Percentiles rank a stretch among this genome's conserved stretches.
phyloP scores from a whole-genome alignment of 805 yeast species.

The Hanseniaspora lachancei region DNA sequence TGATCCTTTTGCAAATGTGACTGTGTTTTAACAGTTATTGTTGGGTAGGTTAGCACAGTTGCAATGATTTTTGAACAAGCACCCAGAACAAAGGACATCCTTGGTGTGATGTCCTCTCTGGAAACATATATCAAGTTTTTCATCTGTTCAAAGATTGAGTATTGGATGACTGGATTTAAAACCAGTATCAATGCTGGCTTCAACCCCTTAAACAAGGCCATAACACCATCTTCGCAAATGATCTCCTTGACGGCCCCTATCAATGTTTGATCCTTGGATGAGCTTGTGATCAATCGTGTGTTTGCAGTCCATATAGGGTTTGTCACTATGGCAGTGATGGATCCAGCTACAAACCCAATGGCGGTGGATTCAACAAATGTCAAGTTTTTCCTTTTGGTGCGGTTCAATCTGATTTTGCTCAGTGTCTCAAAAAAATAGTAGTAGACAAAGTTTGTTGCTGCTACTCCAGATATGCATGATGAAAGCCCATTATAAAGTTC shows the following conservation, averaged over 20 bases:
- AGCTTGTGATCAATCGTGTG: conserved; percentile 64
- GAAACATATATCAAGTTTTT: conserved; percentile 48
- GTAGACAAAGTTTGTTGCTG: conserved; percentile 75
- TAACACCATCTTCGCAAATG: conserved; percentile 54
- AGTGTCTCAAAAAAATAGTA: conserved; percentile 68
- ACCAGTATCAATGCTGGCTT: conserved; percentile 80
- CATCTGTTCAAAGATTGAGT: conserved; percentile 79
- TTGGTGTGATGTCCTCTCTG: conserved; percentile 38
- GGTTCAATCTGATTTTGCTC: conserved; percentile 13
- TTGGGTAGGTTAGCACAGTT: conserved; percentile 82
- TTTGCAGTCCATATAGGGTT: conserved; percentile 94
- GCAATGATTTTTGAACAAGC: conserved; percentile 83
- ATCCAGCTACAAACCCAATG: conserved; percentile 79
- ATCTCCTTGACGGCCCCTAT: conserved; percentile 49
- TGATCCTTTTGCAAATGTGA: conserved; percentile 53
- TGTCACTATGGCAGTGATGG: conserved; percentile 65
- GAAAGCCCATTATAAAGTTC: conserved; percentile 80
- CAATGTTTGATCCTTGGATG: conserved; percentile 14
- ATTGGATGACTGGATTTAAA: conserved; percentile 79
- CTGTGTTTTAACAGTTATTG: conserved; percentile 77
- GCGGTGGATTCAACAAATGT: conserved; percentile 54
- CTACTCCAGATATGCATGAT: conserved; percentile 74
- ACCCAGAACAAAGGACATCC: conserved; percentile 74
- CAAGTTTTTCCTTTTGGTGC: conserved; percentile 27
- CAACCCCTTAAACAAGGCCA: conserved; percentile 68